These are phyloP conservation scores for Yamadazyma aaseri DNA, from an alignment of 1,139 yeast species.

Conservation along the genomic window DNA sequence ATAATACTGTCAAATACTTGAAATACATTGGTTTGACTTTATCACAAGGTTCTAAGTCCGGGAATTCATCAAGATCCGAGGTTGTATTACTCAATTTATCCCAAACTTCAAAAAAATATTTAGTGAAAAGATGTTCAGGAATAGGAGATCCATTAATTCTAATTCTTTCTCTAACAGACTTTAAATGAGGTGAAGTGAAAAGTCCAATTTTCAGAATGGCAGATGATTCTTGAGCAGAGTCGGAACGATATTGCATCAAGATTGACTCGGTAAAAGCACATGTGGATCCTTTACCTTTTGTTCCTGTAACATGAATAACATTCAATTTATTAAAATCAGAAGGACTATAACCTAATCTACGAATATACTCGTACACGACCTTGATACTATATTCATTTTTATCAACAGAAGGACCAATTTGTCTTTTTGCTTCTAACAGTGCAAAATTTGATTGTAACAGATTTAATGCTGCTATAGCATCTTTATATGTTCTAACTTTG, in stretches of 20 bases:
- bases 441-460: conserved; percentile 90
- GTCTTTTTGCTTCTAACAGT: conserved; percentile 76
- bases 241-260: conserved; percentile 52
- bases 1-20: conserved; percentile 81
- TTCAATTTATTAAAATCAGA: conserved; percentile 71
- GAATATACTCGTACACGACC: conserved; percentile 89
- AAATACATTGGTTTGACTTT: conserved; percentile 89
- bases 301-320: conserved; percentile 91
- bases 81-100: conserved; percentile 64
- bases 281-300: conserved; percentile 98
- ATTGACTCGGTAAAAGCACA: conserved; percentile 93
- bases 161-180: conserved; percentile 89
- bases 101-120: conserved; percentile 93
- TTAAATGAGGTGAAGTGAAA: conserved; percentile 93
- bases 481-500: conserved; percentile 45
- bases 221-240: conserved; percentile 1
- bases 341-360: conserved; percentile 79
- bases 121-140: conserved; percentile 73
- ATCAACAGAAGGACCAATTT: conserved; percentile 60
- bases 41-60: conserved; percentile 62
- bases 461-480: conserved; percentile 83
- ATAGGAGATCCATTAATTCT: conserved; percentile 86
- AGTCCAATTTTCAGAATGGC: conserved; percentile 68
- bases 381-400: conserved; percentile 71
- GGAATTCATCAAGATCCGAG: conserved; percentile 59